A percentile compares a stretch with the other conserved stretches of the same genome.
These are phyloP conservation scores for Leptomonas seymouri DNA, from an alignment of 208 protist species.

Conservation along the genomic window DNA sequence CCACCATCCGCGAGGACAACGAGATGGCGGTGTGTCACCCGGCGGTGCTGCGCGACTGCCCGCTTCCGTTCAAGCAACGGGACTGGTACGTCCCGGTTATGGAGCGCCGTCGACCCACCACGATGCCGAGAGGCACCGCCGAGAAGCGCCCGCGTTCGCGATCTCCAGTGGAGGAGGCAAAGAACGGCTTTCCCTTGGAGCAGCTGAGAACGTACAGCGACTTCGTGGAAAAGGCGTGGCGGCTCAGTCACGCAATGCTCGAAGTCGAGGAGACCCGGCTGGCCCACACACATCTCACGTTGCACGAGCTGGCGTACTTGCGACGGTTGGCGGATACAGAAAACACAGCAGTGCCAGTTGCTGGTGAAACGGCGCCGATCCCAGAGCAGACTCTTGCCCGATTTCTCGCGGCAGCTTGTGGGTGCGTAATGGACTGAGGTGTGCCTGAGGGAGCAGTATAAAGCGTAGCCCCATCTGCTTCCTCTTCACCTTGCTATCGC, in stretches of 20 bases:
- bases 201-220: conserved; percentile 16
- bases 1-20: conserved; percentile 65
- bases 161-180: not conserved
- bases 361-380: not conserved
- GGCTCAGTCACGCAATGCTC: conserved; percentile 44
- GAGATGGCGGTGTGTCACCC: conserved; percentile 50
- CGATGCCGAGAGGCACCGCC: not conserved
- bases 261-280: conserved; percentile 52
- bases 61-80: conserved; percentile 79
- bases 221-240: conserved; percentile 18
- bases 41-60: conserved; percentile 74
- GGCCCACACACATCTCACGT: conserved; percentile 49
- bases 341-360: not conserved
- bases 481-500: not conserved
- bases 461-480: conserved; percentile 20
- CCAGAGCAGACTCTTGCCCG: conserved; percentile 1
- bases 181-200: not conserved
- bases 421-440: not conserved
- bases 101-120: conserved; percentile 21
- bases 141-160: not conserved
- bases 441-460: not conserved
- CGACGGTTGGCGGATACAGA: conserved; percentile 24
- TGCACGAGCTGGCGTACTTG: conserved; percentile 65
- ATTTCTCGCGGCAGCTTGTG: not conserved
- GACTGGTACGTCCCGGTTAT: conserved; percentile 70